Evolutionary conservation across 768 basidiomycete species (phyloP), one percentile per base, ranked within the genome.

Genomic region (Butyriboletus loyo): DNA sequence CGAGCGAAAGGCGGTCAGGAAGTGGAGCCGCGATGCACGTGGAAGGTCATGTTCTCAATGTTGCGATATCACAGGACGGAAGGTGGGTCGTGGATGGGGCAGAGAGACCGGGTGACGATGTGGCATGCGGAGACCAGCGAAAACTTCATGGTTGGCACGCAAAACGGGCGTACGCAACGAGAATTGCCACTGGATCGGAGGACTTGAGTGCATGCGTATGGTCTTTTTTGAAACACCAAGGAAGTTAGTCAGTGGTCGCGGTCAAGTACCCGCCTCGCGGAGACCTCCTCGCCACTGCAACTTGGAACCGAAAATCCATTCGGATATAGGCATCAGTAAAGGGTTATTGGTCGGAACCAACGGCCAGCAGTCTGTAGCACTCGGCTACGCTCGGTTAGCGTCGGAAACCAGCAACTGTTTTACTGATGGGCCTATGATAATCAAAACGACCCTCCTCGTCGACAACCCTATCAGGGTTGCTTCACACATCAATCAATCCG

Each of bases 21-120:
- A 11, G 45, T 24, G 10, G 25, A 19, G 1, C 11, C n/a, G 10
- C 41, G 13, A 28, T 19, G 25, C n/a, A 19, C 11, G 17, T 42
- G 11, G 3, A n/a, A 19, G 11, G 41, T 19, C 7, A n/a, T 27
- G 25, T 42, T 27, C 25, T 19, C 17, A n/a, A 34, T 14, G 38
- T 49, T 27, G 53, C 46, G 5, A 40, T 54, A 2, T 53, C 54
- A 17, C n/a, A n/a, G n/a, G n/a, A n/a, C n/a, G 36, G 46, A 22
- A 55, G 37, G 36, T 49, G 52, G 36, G 7, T 47, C 21, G 37
- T 45, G 25, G 28, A 25, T 39, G 55, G 55, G 54, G 47, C 51
- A 4, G 28, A 52, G 35, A 3, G 54, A 51, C 11, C n/a, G 9
- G 21, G 54, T 47, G 28, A 55, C 43, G 22, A 40, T 55, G 5